Conservation (phyloP, 495 filamentous ascomycete species). For the Podospora conica region DNA sequence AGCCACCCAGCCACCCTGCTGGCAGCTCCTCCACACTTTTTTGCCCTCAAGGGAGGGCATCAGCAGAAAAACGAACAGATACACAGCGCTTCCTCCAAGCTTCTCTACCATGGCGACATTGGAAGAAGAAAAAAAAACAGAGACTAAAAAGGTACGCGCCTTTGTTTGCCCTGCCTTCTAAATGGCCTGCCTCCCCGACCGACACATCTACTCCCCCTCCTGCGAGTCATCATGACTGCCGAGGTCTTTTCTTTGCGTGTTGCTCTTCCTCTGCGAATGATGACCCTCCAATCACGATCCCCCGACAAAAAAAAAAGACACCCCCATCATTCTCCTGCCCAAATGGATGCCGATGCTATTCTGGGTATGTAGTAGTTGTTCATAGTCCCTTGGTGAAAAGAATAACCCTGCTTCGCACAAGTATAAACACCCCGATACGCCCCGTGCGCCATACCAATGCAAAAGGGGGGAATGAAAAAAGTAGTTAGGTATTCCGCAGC, state of each 20-base stretch:
- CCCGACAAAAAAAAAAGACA: background rate
- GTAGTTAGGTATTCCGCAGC: background rate
- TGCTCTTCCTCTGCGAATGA: background rate
- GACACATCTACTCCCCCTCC: background rate
- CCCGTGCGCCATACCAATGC: constrained; percentile 21
- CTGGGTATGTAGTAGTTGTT: constrained; percentile 23
- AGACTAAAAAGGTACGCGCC: background rate
- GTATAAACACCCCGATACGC: constrained; percentile 4
- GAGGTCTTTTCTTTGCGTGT: background rate
- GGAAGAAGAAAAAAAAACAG: too few relatives aligned
- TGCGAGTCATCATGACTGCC: background rate
- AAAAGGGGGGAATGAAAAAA: constrained; percentile 4
- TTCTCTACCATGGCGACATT: background rate
- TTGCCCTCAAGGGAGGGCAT: background rate
- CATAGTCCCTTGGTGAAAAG: constrained; percentile 11
- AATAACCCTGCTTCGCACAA: background rate
- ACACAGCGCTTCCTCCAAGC: background rate
- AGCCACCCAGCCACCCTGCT: too few relatives aligned
- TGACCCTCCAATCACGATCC: background rate
- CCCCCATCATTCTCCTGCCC: background rate
- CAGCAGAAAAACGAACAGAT: background rate
- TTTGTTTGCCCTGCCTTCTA: background rate
- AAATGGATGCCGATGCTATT: constrained; percentile 17
- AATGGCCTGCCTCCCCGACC: background rate
- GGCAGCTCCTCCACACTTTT: background rate